Conservation (phyloP, 345 rosid species). For the Corymbia maculata region DNA sequence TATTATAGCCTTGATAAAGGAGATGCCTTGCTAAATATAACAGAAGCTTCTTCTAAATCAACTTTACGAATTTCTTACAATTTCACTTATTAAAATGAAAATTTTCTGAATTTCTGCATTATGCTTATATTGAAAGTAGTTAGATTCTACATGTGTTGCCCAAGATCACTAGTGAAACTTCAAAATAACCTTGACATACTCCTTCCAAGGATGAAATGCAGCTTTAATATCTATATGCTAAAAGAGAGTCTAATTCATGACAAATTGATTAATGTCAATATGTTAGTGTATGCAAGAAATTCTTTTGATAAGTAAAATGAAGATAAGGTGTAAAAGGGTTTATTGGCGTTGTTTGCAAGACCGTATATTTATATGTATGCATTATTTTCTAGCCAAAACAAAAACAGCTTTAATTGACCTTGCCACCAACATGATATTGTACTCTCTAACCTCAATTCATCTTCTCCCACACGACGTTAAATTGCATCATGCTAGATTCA, state of each 20-base stretch:
- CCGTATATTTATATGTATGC: too few relatives aligned
- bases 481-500: background rate
- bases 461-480: background rate
- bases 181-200: background rate
- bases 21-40: too few relatives aligned
- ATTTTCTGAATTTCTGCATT: too few relatives aligned
- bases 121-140: too few relatives aligned
- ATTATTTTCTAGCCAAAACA: too few relatives aligned
- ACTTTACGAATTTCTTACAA: too few relatives aligned
- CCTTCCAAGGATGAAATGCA: background rate
- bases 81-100: too few relatives aligned
- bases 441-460: background rate
- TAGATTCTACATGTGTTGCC: background rate
- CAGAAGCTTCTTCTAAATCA: too few relatives aligned
- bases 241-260: background rate
- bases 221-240: background rate
- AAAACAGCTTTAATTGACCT: background rate
- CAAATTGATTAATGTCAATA: too few relatives aligned
- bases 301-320: background rate
- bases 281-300: background rate
- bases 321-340: background rate
- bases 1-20: too few relatives aligned
- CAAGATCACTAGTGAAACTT: too few relatives aligned
- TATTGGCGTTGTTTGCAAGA: background rate
- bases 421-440: background rate